Evolutionary conservation across 768 basidiomycete species (phyloP), one percentile per base, ranked within the genome.

Genomic region (Leucocoprinus leucothites): DNA sequence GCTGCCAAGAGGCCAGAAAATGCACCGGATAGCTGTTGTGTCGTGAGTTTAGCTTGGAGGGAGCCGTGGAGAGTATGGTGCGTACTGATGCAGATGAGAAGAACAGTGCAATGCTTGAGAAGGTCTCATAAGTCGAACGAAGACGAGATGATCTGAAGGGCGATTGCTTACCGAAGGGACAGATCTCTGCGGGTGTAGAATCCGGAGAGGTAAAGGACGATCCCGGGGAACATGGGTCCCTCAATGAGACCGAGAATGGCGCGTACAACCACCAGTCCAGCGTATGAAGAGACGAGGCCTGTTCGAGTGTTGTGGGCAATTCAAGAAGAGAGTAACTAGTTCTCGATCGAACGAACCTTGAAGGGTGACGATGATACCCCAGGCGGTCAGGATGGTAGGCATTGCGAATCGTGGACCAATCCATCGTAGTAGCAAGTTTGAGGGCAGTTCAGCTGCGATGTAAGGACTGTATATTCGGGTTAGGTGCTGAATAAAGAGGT

Each of bases 1-100:
- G 81, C 71, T 0, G 85, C 85, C 1, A 89, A 72, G 6, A 88
- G 67, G 40, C 87, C 86, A 4, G 84, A 85, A 60, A 86, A 85
- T 0, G 82, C 79, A 1, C 82, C 81, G 0, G 84, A 77, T 3
- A 82, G 69, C 71, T 72, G 28, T 21, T 38, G 8, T 11, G 3
- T 4, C 8, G 14, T 4, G 4, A 47, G 3, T 24, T 19, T 13
- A 18, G 31, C 18, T 35, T 26, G 18, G 21, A 3, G 7, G 5
- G 16, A 16, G 9, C 24, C 19, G 25, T 6, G 14, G 19, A 24
- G 24, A 22, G 25, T 22, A 18, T 18, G 22, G 24, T 28, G 52
- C 61, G 28, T 51, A 70, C 70, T 4, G 75, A 76, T 1, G 76
- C 66, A 1, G 74, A 65, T 0, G 71, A 70, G 47, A 70, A 75